A percentile compares a stretch with the other conserved stretches of the same genome.
These are phyloP conservation scores for Leccinum fallax DNA, from an alignment of 1,284 basidiomycete species.

Conservation along the genomic window DNA sequence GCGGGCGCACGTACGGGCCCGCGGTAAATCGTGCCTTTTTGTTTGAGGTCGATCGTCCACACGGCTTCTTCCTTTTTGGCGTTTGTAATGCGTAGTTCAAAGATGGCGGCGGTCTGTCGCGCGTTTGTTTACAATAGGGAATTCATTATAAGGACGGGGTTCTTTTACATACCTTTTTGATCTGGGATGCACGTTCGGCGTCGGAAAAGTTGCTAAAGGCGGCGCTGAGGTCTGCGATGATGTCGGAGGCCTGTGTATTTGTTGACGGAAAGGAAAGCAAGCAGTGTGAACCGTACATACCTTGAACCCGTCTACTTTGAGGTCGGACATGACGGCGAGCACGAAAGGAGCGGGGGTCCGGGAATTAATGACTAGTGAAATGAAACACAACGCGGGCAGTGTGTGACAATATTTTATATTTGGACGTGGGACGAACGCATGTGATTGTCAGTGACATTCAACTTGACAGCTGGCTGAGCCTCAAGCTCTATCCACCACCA, in stretches of 20 bases:
- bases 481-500: too few relatives aligned
- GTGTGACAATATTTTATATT: too few relatives aligned
- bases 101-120: constrained; percentile 86
- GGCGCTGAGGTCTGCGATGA: constrained; percentile 63
- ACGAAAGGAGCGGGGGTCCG: too few relatives aligned
- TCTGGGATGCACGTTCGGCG: constrained; percentile 75
- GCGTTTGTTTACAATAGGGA: not conserved
- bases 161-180: constrained; percentile 73
- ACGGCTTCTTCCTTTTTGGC: constrained; percentile 71
- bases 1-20: constrained; percentile 72
- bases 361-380: too few relatives aligned
- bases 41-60: constrained; percentile 98
- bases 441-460: too few relatives aligned
- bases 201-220: constrained; percentile 69
- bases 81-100: constrained; percentile 88
- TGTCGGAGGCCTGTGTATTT: constrained; percentile 62
- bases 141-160: not conserved
- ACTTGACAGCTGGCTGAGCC: too few relatives aligned
- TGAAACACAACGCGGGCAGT: too few relatives aligned
- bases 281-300: not conserved
- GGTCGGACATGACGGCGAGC: not conserved
- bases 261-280: too few relatives aligned
- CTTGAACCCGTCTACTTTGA: not conserved
- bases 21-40: constrained; percentile 80
- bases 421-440: too few relatives aligned